phyloP scores from a whole-genome alignment of 306 rosid species.

The Aeschynomene evenia region DNA sequence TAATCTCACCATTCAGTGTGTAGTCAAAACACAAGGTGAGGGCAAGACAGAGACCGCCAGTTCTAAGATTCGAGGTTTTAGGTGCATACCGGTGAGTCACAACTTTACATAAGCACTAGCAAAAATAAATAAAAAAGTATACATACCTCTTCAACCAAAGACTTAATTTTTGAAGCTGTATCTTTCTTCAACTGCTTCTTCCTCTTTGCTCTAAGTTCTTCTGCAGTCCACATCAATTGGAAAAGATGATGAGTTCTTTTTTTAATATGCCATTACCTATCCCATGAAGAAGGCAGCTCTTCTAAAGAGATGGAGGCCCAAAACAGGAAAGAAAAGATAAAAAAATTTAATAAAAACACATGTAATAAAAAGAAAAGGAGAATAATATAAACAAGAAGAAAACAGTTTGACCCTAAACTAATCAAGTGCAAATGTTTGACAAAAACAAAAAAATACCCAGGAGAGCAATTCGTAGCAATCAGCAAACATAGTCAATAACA shows the following conservation, averaged over 20 bases:
- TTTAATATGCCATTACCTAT: conserved; percentile 15
- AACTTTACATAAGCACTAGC: conserved; percentile 2
- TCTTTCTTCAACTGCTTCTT: conserved; percentile 93
- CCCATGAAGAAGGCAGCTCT: background rate
- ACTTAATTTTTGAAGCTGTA: conserved; percentile 91
- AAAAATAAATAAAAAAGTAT: conserved; percentile 1
- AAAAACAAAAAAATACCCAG: background rate
- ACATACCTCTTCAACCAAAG: conserved; percentile 91
- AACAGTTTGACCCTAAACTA: background rate
- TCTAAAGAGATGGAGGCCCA: background rate
- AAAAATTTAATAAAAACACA: background rate
- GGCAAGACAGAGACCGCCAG: conserved; percentile 4
- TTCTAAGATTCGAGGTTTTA: conserved; percentile 21
- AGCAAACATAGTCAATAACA: background rate
- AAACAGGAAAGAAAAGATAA: background rate
- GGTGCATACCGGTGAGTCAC: background rate
- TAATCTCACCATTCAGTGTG: background rate
- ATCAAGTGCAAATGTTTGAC: background rate
- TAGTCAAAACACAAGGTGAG: conserved; percentile 19
- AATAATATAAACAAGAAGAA: background rate
- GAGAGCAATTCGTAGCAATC: conserved; percentile 15
- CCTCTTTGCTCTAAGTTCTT: conserved; percentile 92
- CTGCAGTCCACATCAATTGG: conserved; percentile 53
- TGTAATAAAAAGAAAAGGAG: background rate
- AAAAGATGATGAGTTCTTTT: conserved; percentile 31